A percentile compares a stretch with the other conserved stretches of the same genome.
phyloP scores from a whole-genome alignment of 345 rosid species.

The Schrenkiella parvula region DNA sequence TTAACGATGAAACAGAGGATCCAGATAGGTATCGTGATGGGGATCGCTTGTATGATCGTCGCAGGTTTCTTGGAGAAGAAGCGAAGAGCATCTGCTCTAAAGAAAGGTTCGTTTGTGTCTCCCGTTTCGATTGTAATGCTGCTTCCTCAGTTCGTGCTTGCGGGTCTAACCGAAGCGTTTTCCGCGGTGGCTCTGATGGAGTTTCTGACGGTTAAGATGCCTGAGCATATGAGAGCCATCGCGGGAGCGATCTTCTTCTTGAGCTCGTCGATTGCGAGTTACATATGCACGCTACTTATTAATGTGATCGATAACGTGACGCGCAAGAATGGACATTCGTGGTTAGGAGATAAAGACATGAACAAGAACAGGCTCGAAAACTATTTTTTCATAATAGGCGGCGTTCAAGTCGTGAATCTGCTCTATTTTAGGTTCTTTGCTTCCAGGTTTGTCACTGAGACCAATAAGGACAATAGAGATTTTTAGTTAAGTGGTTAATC shows the following conservation, averaged over 20 bases:
- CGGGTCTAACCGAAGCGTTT: constrained; percentile 71
- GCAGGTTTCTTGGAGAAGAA: constrained; percentile 48
- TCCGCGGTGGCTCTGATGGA: constrained; percentile 68
- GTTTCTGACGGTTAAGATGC: constrained; percentile 57
- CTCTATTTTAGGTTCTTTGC: constrained; percentile 54
- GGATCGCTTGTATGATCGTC: constrained; percentile 49
- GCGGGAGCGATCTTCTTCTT: constrained; percentile 71
- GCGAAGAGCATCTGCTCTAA: constrained; percentile 43
- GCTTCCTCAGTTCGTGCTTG: constrained; percentile 57
- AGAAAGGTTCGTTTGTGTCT: constrained; percentile 39
- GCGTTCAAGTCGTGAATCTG: constrained; percentile 39
- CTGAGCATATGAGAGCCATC: constrained; percentile 71
- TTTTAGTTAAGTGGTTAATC: neutral
- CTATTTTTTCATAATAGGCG: constrained; percentile 48
- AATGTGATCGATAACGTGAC: constrained; percentile 38
- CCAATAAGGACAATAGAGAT: neutral
- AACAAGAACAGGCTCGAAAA: constrained; percentile 49
- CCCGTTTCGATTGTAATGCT: constrained; percentile 40
- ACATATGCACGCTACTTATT: constrained; percentile 43
- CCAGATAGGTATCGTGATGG: constrained; percentile 49
- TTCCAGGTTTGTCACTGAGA: constrained; percentile 29
- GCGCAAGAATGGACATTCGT: constrained; percentile 24
- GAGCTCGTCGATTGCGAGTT: constrained; percentile 53
- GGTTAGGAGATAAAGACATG: constrained; percentile 66
- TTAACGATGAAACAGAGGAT: constrained; percentile 50